A percentile compares a stretch with the other conserved stretches of the same genome.
phyloP scores from a whole-genome alignment of 495 filamentous ascomycete genomes.

The Pseudotulostoma volvatum region DNA sequence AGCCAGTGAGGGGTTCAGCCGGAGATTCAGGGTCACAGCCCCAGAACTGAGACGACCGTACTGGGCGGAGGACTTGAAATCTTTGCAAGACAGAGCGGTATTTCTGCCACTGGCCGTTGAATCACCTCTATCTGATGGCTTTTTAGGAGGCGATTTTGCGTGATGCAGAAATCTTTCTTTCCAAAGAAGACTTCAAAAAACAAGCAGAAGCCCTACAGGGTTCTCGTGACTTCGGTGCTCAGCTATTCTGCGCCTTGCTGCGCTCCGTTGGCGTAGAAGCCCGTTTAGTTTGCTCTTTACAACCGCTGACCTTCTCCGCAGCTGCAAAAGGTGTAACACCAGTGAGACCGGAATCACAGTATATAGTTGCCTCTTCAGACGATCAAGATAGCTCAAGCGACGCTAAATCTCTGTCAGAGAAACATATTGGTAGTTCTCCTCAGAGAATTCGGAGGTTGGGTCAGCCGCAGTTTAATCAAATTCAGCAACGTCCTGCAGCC shows the following conservation, averaged over 20 bases:
- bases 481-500: conserved; percentile 7
- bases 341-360: conserved; percentile 20
- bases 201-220: conserved; percentile 51
- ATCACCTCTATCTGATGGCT: conserved; percentile 2
- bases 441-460: conserved; percentile 23
- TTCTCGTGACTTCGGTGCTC: conserved; percentile 77
- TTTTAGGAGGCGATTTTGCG: conserved; percentile 21
- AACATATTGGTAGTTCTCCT: conserved; percentile 1
- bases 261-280: conserved; percentile 61
- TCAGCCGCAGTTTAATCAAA: conserved; percentile 24
- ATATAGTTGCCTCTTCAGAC: conserved; percentile 24
- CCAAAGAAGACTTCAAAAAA: conserved; percentile 51
- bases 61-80: conserved; percentile 51
- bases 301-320: conserved; percentile 57
- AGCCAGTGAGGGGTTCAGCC: conserved; percentile 46
- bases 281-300: conserved; percentile 85
- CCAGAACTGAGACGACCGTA: conserved; percentile 51
- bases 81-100: conserved; percentile 39
- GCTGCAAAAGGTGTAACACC: conserved; percentile 34
- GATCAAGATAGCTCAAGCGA: conserved; percentile 19
- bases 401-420: conserved; percentile 3
- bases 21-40: conserved; percentile 50
- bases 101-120: not conserved
- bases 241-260: conserved; percentile 77
- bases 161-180: conserved; percentile 29